phyloP scores from a whole-genome alignment of 164 flowering plant genomes.

The Annona cherimola region DNA sequence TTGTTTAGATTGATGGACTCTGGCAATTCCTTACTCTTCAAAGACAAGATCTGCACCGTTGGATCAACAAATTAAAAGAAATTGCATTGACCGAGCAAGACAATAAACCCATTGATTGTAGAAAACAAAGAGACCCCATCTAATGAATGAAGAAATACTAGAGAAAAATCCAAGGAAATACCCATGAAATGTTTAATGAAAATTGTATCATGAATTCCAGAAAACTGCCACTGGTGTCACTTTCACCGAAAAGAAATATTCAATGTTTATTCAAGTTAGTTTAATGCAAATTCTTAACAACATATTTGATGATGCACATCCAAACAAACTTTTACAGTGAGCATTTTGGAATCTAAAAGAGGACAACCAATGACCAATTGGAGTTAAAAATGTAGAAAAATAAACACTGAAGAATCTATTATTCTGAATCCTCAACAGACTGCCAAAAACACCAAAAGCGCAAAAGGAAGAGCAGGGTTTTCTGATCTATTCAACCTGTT shows the following conservation, averaged over 20 bases:
- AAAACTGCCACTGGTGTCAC: not conserved
- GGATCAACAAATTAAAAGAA: constrained; percentile 2
- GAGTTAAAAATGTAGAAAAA: not conserved
- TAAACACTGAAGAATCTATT: not conserved
- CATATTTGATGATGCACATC: not conserved
- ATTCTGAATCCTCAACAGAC: not conserved
- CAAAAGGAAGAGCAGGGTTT: not conserved
- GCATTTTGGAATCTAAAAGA: not conserved
- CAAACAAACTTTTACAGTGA: not conserved
- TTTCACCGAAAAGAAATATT: not conserved
- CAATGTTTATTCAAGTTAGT: not conserved
- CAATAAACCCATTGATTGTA: not conserved
- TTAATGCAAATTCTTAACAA: not conserved
- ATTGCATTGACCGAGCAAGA: constrained; percentile 1
- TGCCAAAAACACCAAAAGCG: not conserved
- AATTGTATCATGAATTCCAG: not conserved
- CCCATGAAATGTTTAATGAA: not conserved
- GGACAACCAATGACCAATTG: not conserved
- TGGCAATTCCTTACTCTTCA: constrained; percentile 67
- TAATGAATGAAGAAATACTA: not conserved
- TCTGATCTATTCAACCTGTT: not conserved
- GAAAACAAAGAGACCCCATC: not conserved
- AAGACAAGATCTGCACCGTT: constrained; percentile 60
- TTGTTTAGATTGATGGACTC: constrained; percentile 90
- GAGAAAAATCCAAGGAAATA: not conserved